Percentiles rank a stretch among this genome's conserved stretches.
phyloP scores from a whole-genome alignment of 1,139 yeast species.

The Pichia sp. region DNA sequence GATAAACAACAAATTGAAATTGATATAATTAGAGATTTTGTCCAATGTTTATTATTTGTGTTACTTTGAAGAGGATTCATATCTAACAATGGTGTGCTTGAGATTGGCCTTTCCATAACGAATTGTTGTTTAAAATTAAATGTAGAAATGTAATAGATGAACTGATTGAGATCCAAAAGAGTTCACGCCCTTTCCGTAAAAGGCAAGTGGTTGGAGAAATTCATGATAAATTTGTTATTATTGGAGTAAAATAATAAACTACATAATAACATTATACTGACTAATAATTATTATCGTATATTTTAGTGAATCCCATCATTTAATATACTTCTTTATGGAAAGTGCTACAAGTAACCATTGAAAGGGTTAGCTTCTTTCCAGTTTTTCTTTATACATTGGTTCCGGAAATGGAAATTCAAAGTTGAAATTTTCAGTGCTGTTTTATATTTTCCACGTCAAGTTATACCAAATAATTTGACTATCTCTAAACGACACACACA shows the following conservation, averaged over 20 bases:
- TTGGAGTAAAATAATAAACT: background rate
- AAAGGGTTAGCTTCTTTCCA: background rate
- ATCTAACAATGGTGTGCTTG: background rate
- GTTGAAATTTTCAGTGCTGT: background rate
- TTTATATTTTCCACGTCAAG: background rate
- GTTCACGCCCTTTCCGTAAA: background rate
- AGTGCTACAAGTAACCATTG: too few relatives aligned
- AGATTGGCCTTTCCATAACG: background rate
- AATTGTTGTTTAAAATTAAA: background rate
- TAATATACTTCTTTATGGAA: background rate
- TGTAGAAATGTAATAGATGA: background rate
- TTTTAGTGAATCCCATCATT: background rate
- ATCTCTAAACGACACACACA: background rate
- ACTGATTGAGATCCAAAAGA: background rate
- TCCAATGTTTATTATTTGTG: conserved; percentile 7
- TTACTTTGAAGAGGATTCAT: background rate
- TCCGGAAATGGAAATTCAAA: background rate
- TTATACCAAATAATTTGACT: too few relatives aligned
- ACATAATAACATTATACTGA: background rate
- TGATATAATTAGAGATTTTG: conserved; percentile 25
- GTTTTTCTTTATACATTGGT: background rate
- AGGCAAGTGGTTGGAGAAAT: background rate
- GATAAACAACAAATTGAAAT: conserved; percentile 54
- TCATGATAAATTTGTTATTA: background rate
- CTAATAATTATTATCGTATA: too few relatives aligned